Evolutionary conservation across 345 rosid genomes (phyloP).

Genomic region (Eucalyptus leucophloia): DNA sequence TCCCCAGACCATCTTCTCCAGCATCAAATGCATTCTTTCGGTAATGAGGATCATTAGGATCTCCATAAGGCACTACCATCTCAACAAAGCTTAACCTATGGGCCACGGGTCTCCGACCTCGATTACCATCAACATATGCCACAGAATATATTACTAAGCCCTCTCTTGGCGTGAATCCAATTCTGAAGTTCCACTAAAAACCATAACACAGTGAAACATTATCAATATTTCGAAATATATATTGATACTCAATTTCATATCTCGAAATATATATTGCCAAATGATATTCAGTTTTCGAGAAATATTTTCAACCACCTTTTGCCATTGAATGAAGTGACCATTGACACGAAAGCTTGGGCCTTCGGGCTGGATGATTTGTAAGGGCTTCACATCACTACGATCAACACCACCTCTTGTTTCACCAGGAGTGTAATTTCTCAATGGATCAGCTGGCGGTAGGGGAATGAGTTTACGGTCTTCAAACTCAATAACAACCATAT

Average conservation of each 20-base stretch:
- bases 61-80: constrained; percentile 84
- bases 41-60: constrained; percentile 75
- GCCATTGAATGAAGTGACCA: constrained; percentile 60
- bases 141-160: constrained; percentile 61
- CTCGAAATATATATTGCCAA: background rate
- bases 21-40: constrained; percentile 79
- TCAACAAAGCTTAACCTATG: constrained; percentile 76
- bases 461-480: constrained; percentile 67
- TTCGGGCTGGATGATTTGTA: constrained; percentile 64
- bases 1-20: constrained; percentile 78
- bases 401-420: constrained; percentile 67
- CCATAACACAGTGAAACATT: background rate
- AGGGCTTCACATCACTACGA: constrained; percentile 63
- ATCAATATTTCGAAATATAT: background rate
- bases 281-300: background rate
- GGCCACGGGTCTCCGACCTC: constrained; percentile 67
- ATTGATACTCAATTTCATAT: background rate
- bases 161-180: constrained; percentile 77
- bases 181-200: constrained; percentile 69
- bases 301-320: constrained; percentile 27
- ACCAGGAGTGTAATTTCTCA: constrained; percentile 63
- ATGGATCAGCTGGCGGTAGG: constrained; percentile 62
- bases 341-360: constrained; percentile 68
- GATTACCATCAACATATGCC: constrained; percentile 61
- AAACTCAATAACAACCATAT: constrained; percentile 64